Evolutionary conservation across 169 alveolate genomes (phyloP).

Genomic region (Cytauxzoon felis): DNA sequence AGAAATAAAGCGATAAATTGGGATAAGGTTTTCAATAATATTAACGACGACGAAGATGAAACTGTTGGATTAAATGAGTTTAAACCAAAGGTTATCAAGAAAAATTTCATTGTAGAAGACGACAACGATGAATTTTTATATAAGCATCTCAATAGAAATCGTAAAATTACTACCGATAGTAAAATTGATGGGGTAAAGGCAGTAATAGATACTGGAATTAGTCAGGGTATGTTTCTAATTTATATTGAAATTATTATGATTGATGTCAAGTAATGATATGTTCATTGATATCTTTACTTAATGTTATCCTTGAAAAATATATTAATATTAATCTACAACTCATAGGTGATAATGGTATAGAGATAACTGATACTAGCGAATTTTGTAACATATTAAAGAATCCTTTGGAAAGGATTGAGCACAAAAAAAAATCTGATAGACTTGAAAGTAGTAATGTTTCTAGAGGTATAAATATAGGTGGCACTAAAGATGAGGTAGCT

Average conservation of each 20-base stretch:
- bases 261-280: too few species aligned
- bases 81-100: conserved; percentile 16
- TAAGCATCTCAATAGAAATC: conserved; percentile 40
- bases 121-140: conserved; percentile 54
- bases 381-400: conserved; percentile 31
- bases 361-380: conserved; percentile 49
- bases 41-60: neutral
- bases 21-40: conserved; percentile 32
- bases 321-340: too few species aligned
- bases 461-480: neutral
- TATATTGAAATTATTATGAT: too few species aligned
- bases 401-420: conserved; percentile 22
- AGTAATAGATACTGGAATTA: too few species aligned
- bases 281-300: too few species aligned
- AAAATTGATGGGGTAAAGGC: too few species aligned
- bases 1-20: conserved; percentile 40
- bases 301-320: too few species aligned
- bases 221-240: too few species aligned
- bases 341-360: conserved; percentile 17
- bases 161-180: too few species aligned
- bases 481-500: neutral
- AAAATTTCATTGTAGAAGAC: conserved; percentile 2
- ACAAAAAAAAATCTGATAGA: neutral
- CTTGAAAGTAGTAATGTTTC: neutral
- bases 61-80: neutral